A percentile compares a stretch with the other conserved stretches of the same genome.
Conservation (phyloP, 768 basidiomycete species). For the Suillus ampliporus region DNA sequence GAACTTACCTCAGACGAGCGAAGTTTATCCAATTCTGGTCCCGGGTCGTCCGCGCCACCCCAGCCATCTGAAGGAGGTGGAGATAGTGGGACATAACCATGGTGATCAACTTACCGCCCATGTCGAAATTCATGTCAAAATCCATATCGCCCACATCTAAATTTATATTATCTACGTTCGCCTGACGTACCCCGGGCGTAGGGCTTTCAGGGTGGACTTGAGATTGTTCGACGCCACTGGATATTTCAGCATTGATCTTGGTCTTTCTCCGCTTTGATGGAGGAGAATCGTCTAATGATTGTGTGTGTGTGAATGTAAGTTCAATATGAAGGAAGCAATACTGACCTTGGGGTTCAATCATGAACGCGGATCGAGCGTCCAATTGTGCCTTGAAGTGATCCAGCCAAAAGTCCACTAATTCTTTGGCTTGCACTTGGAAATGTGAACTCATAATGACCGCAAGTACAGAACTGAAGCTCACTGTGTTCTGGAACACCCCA, state of each 20-base stretch:
- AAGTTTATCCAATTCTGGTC: slow-evolving; percentile 28
- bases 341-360: slow-evolving; percentile 13
- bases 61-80: slow-evolving; percentile 26
- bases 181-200: not conserved
- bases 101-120: slow-evolving; percentile 24
- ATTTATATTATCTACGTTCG: not conserved
- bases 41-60: slow-evolving; percentile 23
- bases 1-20: slow-evolving; percentile 68
- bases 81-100: not conserved
- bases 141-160: slow-evolving; percentile 23
- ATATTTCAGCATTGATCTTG: slow-evolving; percentile 14
- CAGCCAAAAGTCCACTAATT: slow-evolving; percentile 77
- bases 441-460: slow-evolving; percentile 12
- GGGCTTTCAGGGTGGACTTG: not conserved
- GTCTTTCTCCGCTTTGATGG: slow-evolving; percentile 56
- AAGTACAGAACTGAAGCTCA: slow-evolving; percentile 40
- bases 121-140: slow-evolving; percentile 27
- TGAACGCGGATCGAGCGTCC: slow-evolving; percentile 55
- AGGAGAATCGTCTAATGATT: slow-evolving; percentile 42
- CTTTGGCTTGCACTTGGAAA: slow-evolving; percentile 63
- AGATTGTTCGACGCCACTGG: not conserved
- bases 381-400: slow-evolving; percentile 74
- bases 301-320: not conserved
- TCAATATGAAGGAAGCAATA: not conserved
- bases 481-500: slow-evolving; percentile 70